Conservation (phyloP, 1,284 basidiomycete species). For the Tilletia indica region DNA sequence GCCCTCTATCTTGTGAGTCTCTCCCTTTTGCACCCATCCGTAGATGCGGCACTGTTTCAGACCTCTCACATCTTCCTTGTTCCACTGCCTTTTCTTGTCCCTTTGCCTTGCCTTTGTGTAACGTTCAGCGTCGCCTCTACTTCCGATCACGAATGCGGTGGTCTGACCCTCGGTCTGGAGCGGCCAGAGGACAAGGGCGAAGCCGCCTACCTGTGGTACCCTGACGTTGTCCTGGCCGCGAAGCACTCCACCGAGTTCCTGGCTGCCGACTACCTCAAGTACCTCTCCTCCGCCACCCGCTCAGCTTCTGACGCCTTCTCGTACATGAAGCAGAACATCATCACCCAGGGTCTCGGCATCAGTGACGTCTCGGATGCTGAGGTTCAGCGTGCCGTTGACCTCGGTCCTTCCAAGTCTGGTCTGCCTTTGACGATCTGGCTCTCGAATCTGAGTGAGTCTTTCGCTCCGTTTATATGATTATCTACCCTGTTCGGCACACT, state of each 20-base stretch:
- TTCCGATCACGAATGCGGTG: conserved; percentile 54
- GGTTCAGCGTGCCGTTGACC: conserved; percentile 32
- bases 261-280: conserved; percentile 32
- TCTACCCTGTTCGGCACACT: no score
- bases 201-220: conserved; percentile 40
- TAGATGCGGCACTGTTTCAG: no score
- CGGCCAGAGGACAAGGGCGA: conserved; percentile 34
- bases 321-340: conserved; percentile 36
- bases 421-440: conserved; percentile 20
- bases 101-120: not conserved
- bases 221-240: conserved; percentile 43
- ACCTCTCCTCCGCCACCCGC: conserved; percentile 37
- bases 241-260: conserved; percentile 51
- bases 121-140: conserved; percentile 36
- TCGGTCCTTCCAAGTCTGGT: conserved; percentile 32
- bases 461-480: no score
- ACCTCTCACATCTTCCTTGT: no score
- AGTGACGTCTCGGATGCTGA: conserved; percentile 39
- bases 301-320: conserved; percentile 41
- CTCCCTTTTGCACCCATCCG: not conserved
- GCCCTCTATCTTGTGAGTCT: conserved; percentile 32
- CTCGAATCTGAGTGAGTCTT: conserved; percentile 2
- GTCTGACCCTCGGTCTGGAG: conserved; percentile 42
- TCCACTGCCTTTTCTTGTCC: no score
- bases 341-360: conserved; percentile 35